These are phyloP conservation scores for Asterochloris erici DNA, from an alignment of 139 green algal genomes.

Conservation along the genomic window DNA sequence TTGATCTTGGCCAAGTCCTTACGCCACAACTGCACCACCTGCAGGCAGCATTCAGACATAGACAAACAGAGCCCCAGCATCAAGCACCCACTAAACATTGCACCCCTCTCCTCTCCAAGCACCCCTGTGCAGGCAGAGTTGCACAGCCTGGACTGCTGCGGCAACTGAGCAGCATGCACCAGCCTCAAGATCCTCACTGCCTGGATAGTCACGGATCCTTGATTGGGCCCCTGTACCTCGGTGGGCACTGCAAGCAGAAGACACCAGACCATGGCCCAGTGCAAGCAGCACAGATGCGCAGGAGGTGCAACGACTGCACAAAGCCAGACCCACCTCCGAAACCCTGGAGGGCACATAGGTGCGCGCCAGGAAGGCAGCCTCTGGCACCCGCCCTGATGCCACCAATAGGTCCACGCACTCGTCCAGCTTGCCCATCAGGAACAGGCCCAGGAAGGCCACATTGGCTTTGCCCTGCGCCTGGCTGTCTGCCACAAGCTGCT, in stretches of 20 bases:
- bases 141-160: too few relatives aligned
- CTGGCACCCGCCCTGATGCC: constrained; percentile 70
- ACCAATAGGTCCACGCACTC: constrained; percentile 81
- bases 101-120: too few relatives aligned
- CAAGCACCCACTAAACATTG: too few relatives aligned
- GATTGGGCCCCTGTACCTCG: too few relatives aligned
- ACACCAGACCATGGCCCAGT: too few relatives aligned
- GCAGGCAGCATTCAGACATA: not conserved
- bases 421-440: constrained; percentile 79
- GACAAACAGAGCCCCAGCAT: too few relatives aligned
- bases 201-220: too few relatives aligned
- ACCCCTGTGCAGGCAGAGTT: too few relatives aligned
- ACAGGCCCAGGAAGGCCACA: constrained; percentile 83
- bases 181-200: too few relatives aligned
- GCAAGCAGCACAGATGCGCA: too few relatives aligned
- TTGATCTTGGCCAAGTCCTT: constrained; percentile 91
- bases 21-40: constrained; percentile 82
- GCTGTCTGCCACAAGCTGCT: constrained; percentile 25
- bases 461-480: constrained; percentile 71
- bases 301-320: not conserved
- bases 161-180: too few relatives aligned
- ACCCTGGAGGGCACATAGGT: constrained; percentile 85
- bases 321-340: constrained; percentile 30
- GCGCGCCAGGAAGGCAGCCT: constrained; percentile 95
- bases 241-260: too few relatives aligned